Evolutionary conservation across 164 flowering plant genomes (phyloP).

Genomic region (Chimonanthus praecox): DNA sequence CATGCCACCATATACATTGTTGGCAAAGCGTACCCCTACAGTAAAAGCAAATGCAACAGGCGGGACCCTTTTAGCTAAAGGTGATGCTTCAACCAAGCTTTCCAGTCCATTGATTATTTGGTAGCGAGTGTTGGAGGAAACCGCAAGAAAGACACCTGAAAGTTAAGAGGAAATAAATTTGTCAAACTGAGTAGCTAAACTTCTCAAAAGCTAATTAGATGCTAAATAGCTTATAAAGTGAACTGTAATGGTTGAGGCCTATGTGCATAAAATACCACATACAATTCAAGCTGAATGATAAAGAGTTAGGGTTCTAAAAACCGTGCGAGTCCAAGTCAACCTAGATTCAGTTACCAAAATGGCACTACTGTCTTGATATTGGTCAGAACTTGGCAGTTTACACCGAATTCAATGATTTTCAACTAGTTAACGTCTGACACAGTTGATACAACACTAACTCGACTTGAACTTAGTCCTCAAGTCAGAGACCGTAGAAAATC

Average conservation of each 20-base stretch:
- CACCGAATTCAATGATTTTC: too few species aligned
- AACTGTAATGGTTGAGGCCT: background rate
- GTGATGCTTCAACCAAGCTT: constrained; percentile 74
- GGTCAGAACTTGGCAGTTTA: too few species aligned
- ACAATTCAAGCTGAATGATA: background rate
- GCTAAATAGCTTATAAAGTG: background rate
- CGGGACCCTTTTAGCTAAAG: constrained; percentile 67
- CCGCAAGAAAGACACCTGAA: constrained; percentile 85
- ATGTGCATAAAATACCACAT: background rate
- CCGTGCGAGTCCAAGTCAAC: too few species aligned
- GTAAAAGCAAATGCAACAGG: constrained; percentile 91
- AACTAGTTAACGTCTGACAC: background rate
- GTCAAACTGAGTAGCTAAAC: background rate
- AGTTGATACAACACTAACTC: background rate
- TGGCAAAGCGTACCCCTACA: constrained; percentile 86
- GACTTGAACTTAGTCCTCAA: background rate
- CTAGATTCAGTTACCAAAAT: too few species aligned
- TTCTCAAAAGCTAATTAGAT: background rate
- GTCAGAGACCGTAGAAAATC: too few species aligned
- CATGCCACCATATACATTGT: constrained; percentile 92
- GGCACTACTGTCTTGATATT: too few species aligned
- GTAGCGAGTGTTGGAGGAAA: constrained; percentile 90
- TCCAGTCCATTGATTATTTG: constrained; percentile 87
- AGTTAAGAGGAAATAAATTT: background rate
- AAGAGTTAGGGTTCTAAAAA: too few species aligned